These are phyloP conservation scores for Luzula sylvatica DNA, from an alignment of 176 grass and related monocot species.

Conservation along the genomic window DNA sequence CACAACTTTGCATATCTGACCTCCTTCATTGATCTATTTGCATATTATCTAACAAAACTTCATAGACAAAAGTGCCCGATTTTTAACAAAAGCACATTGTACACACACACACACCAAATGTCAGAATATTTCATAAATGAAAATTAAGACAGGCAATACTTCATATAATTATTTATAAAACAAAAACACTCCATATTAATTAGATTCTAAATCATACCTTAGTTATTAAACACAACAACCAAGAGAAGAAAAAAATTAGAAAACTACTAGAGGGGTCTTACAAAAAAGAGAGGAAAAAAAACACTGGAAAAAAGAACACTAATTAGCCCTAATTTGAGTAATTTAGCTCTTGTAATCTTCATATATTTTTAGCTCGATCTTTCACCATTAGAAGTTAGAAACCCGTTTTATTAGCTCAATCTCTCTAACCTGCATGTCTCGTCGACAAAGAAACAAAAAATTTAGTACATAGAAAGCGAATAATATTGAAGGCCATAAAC, in stretches of 20 bases:
- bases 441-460: conserved; percentile 2
- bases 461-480: too few species aligned
- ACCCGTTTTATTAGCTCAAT: background rate
- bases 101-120: too few species aligned
- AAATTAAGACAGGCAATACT: conserved; percentile 11
- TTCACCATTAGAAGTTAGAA: conserved; percentile 21
- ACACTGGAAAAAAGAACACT: conserved; percentile 6
- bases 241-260: conserved; percentile 7
- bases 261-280: conserved; percentile 12
- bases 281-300: conserved; percentile 1
- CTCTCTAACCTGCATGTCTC: conserved; percentile 16
- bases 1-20: conserved; percentile 19
- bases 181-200: conserved; percentile 11
- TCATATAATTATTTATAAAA: background rate
- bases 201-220: conserved; percentile 15
- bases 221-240: conserved; percentile 7
- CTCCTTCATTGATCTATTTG: too few species aligned
- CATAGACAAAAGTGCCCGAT: too few species aligned
- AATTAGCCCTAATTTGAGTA: conserved; percentile 21
- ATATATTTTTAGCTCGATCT: conserved; percentile 17
- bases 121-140: conserved; percentile 5
- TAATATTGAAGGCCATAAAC: too few species aligned
- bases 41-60: too few species aligned
- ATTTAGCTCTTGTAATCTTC: conserved; percentile 20
- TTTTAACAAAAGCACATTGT: too few species aligned